These are phyloP conservation scores for Candida glucosophila DNA, from an alignment of 1,139 yeast species.

Conservation along the genomic window DNA sequence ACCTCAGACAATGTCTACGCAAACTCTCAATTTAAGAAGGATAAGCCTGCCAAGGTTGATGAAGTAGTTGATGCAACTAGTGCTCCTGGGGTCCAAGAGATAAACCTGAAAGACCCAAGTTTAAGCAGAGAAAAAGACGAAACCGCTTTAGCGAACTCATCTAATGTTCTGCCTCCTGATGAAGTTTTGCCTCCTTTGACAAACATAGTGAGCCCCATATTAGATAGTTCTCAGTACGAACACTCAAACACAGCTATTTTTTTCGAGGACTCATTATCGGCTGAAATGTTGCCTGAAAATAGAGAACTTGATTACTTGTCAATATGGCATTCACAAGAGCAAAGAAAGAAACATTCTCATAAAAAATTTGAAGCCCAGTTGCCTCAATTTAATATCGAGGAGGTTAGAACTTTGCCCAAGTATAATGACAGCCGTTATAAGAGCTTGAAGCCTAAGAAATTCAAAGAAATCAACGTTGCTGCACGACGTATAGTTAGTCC, in stretches of 20 bases:
- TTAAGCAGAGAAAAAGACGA: constrained; percentile 5
- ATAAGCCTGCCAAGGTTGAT: constrained; percentile 12
- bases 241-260: constrained; percentile 18
- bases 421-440: not conserved
- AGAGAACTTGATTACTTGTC: constrained; percentile 24
- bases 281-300: constrained; percentile 30
- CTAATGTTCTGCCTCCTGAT: constrained; percentile 33
- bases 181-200: constrained; percentile 32
- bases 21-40: constrained; percentile 2
- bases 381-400: constrained; percentile 5
- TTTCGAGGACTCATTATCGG: constrained; percentile 33
- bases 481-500: constrained; percentile 36
- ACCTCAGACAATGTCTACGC: too few relatives aligned
- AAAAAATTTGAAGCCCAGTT: too few relatives aligned
- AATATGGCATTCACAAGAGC: constrained; percentile 38
- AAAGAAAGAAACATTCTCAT: constrained; percentile 11
- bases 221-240: constrained; percentile 33
- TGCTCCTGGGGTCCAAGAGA: constrained; percentile 8
- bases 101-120: constrained; percentile 4
- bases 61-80: constrained; percentile 13
- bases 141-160: constrained; percentile 30
- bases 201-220: constrained; percentile 21
- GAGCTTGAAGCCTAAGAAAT: constrained; percentile 19
- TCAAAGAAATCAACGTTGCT: constrained; percentile 37
- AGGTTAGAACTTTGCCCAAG: constrained; percentile 4